Evolutionary conservation across 148 eudicot species (phyloP), one percentile per base, ranked within the genome.

Genomic region (Bassia scoparia): DNA sequence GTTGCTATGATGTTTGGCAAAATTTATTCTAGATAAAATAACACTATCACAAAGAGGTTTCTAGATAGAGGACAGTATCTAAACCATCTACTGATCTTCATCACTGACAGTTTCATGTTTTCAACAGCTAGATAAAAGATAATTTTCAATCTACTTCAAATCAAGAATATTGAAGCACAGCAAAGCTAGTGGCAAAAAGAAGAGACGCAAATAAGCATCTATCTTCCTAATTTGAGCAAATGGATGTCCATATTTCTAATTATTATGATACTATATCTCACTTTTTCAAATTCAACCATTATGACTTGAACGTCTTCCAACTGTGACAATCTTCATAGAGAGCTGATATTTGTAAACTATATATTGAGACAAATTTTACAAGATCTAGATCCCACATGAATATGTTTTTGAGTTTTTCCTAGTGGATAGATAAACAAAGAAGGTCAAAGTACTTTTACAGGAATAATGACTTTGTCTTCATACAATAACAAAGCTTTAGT

Each of bases 61-160:
- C 21, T 21, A 49, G 3, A 49, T 49, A 17, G 53, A 49, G 53
- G n/a, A 49, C 18, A 49, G 20, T 49, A 49, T 16, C 18, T 49
- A 52, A 53, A 34, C 9, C 14, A 63, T 23, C 26, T 34, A 63
- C 26, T 14, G 27, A 33, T 18, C 6, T 62, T 41, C 44, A 12
- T 27, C n/a, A 70, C n/a, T 24, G 60, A 70, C 35, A 49, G 20
- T 58, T 49, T 73, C 37, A n/a, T 17, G 46, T 41, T 41, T 41
- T 41, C 55, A 54, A 41, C 15, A 41, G 46, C 27, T 20, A 26
- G 63, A 50, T 15, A 55, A 38, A n/a, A 49, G 55, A 53, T 66
- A 62, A 43, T 35, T 34, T 31, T 74, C 30, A 31, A 63, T 68
- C 37, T 44, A 69, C 16, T 48, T n/a, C n/a, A 71, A 33, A 41